Conservation (phyloP, 371 early-diverging fungal species). For the Apophysomyces sp. region DNA sequence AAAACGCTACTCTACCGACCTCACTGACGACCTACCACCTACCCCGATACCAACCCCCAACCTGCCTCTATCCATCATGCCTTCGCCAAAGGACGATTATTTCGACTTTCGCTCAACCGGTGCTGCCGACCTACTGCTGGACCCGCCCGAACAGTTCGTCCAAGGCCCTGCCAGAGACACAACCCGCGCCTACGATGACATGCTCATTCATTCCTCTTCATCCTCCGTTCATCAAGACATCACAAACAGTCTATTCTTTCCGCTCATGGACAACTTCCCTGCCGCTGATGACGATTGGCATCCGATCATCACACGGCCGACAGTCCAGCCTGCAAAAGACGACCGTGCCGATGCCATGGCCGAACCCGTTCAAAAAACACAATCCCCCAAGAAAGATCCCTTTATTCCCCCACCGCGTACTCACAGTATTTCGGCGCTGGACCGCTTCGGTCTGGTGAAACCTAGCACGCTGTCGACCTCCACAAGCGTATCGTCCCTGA, state of each 20-base stretch:
- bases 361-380: not conserved
- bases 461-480: not conserved
- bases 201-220: not conserved
- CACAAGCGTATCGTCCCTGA: not conserved
- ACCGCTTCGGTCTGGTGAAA: not conserved
- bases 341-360: too few relatives aligned
- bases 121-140: slow-evolving; percentile 6
- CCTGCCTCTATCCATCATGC: slow-evolving; percentile 6
- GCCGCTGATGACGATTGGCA: too few relatives aligned
- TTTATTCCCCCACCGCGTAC: not conserved
- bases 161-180: not conserved
- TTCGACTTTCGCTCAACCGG: slow-evolving; percentile 13
- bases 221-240: not conserved
- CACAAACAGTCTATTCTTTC: too few relatives aligned
- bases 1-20: slow-evolving; percentile 16
- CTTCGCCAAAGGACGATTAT: slow-evolving; percentile 12
- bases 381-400: not conserved
- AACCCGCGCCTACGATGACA: not conserved
- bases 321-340: too few relatives aligned
- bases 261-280: too few relatives aligned
- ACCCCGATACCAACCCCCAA: not conserved
- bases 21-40: slow-evolving; percentile 5
- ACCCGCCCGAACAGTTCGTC: not conserved
- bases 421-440: not conserved
- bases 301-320: too few relatives aligned